These are phyloP conservation scores for Glutinoglossum americanum DNA, from an alignment of 495 filamentous ascomycete genomes.

Conservation along the genomic window DNA sequence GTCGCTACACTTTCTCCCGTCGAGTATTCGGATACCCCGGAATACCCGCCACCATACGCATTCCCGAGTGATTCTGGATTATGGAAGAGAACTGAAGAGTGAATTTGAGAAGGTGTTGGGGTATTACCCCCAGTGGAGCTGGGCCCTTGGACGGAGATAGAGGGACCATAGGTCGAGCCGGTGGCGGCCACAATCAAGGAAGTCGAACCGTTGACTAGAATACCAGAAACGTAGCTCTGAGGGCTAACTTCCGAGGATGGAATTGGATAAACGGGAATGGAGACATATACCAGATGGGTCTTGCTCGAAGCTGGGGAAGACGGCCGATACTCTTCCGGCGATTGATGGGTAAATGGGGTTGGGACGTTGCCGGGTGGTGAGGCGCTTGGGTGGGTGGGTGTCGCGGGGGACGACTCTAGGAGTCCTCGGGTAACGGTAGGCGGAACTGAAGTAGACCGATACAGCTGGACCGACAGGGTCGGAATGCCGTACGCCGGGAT, in stretches of 20 bases:
- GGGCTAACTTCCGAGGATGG: neutral
- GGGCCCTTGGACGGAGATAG: neutral
- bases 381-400: neutral
- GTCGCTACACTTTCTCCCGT: neutral
- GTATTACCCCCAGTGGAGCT: neutral
- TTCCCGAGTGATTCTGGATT: neutral
- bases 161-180: neutral
- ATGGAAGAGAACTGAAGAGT: neutral
- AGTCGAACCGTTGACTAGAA: neutral
- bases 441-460: neutral
- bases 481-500: neutral
- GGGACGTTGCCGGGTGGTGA: neutral
- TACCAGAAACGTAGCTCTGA: neutral
- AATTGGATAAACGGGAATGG: neutral
- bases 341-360: neutral
- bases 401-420: neutral
- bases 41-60: slow-evolving; percentile 1
- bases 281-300: neutral
- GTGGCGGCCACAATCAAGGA: neutral
- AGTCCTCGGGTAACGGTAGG: neutral
- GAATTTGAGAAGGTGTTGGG: neutral
- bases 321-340: neutral
- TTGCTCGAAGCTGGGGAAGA: neutral
- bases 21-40: neutral
- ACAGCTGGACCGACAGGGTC: neutral